Conservation (phyloP, 345 rosid genomes). For the Salix brachista region DNA sequence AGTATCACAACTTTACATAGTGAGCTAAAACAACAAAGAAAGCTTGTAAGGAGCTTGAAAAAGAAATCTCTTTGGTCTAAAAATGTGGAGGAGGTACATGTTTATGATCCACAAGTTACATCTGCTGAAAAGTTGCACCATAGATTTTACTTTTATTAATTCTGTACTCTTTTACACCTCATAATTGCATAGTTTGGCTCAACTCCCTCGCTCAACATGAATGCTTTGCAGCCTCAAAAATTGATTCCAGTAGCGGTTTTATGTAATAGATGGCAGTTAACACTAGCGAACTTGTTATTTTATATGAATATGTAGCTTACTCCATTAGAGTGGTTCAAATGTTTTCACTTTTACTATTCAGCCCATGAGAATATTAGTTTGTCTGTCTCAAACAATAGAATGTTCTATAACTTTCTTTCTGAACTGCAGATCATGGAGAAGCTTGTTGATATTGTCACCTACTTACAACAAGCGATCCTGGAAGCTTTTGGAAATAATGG, state of each 20-base stretch:
- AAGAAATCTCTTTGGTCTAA: conserved; percentile 92
- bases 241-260: not conserved
- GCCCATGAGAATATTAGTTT: not conserved
- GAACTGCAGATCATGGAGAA: conserved; percentile 58
- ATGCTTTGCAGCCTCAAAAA: not conserved
- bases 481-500: conserved; percentile 76
- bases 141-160: not conserved
- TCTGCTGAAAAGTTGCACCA: not conserved
- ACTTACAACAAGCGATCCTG: conserved; percentile 53
- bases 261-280: not conserved
- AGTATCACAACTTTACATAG: conserved; percentile 48
- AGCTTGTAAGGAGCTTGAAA: conserved; percentile 63
- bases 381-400: not conserved
- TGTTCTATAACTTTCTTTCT: conserved; percentile 1
- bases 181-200: not conserved
- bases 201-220: not conserved
- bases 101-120: not conserved
- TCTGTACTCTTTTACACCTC: not conserved
- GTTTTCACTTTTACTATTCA: not conserved
- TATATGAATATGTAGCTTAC: not conserved
- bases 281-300: not conserved
- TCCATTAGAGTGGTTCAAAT: not conserved
- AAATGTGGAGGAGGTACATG: conserved; percentile 67
- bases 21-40: conserved; percentile 71
- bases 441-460: conserved; percentile 61